Base-by-base conservation (phyloP, 371 early-diverging fungal species). In the Mortierella sp. region DNA sequence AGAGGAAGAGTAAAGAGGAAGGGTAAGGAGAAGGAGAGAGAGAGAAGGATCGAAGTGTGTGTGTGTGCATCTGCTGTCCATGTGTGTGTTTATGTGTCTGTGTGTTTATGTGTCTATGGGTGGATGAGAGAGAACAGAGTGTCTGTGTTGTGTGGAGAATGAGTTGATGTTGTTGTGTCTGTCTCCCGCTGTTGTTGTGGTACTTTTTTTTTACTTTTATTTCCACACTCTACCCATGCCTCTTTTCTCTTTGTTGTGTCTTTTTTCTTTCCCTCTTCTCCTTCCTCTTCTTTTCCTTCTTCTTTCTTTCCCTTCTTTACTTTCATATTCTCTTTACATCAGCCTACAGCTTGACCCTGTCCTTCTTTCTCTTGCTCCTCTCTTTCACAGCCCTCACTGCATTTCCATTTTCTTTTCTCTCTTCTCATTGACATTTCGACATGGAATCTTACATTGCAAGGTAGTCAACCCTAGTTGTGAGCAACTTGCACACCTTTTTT, bases 371-470 rank as follows among this genome's bases (percentile, higher is more conserved):
- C 44, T 14, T 34, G 44, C 13, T 70, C 14, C 54, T 34, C 47
- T 72, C 70, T 28, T 75, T 45, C 42, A 44, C 24, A 3, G 9
- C 48, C 14, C 26, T 70, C 31, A 44, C 47, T 74, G 21, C 31
- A 48, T 24, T 34, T 1, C 45, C 54, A 48, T n/a, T 10, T 75
- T 1, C 21, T 26, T 42, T n/a, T 19, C n/a, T 63, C 63, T 26
- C 48, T 72, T 44, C 28, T 57, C 26, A 26, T 11, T 26, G n/a
- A n/a, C 60, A 60, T 28, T 38, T 31, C 60, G 60, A 73, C 72
- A 84, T 84, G 84, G 84, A 84, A 73, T 70, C 81, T 31, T 84
- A 84, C 65, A 84, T 84, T 55, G 84, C 84, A 11, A 78, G 84
- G 84, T 84, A 74, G 45, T 5, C 16, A 70, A 31, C 31, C 16